Evolutionary conservation across 805 yeast species (phyloP), one percentile per base, ranked within the genome.

Genomic region (Ogataea paraovalis): DNA sequence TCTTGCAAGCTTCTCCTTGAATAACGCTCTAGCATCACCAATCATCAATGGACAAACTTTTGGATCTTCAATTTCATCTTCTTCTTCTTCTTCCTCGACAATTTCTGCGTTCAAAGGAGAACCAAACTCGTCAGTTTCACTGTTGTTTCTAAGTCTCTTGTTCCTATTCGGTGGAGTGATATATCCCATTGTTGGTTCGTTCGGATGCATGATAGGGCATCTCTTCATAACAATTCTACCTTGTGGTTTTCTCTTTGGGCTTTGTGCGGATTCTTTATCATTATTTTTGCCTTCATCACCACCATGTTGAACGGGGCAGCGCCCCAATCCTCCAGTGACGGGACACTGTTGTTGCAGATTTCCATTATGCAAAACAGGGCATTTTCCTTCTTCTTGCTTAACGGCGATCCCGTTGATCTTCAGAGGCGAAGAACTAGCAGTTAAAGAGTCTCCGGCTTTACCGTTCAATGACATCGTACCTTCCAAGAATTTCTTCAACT

Each of bases 21-120:
- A 68, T 27, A 68, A 41, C 8, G 66, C 66, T 38, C 69, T 58
- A 3, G 71, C 72, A 52, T 73, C 76, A 41, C 75, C 75, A 39
- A 72, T 66, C 76, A 73, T 73, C 51, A 73, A 51, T 1, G 77
- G 77, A 49, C 76, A 73, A 5, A 71, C 74, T 48, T 69, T 71
- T 2, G 67, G 67, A 27, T 68, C 72, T 23, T 59, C 65, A 3
- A 56, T 49, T 45, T 50, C 68, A 47, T 59, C 66, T 47, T 56
- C 54, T 12, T 47, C 54, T 3, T 58, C 59, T 4, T 55, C 58
- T 7, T 52, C 60, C n/a, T n/a, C n/a, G n/a, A n/a, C n/a, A 10
- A 45, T 36, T 12, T 22, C 42, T 21, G 21, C 46, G 38, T 30
- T 23, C 21, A 34, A 34, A 6, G 38, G 38, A n/a, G 42, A 21